Evolutionary conservation across 495 filamentous ascomycete species (phyloP).

Genomic region (Haplographium delicatum): DNA sequence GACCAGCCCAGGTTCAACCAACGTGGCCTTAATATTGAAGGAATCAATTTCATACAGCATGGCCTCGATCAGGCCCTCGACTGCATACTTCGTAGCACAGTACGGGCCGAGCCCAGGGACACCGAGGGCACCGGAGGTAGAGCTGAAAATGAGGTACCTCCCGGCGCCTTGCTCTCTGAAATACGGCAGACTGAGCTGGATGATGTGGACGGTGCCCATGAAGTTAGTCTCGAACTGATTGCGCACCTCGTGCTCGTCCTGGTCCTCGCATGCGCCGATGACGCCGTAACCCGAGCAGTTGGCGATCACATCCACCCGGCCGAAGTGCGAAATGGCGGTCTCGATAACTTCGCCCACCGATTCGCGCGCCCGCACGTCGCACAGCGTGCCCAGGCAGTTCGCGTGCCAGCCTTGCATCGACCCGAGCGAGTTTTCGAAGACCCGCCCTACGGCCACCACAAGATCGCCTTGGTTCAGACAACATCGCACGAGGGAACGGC

Average conservation of each 20-base stretch:
- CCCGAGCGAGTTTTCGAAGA: constrained; percentile 71
- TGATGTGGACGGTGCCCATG: constrained; percentile 88
- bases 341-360: constrained; percentile 71
- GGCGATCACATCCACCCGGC: constrained; percentile 79
- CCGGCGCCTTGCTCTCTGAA: constrained; percentile 72
- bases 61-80: constrained; percentile 89
- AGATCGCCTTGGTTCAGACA: constrained; percentile 77
- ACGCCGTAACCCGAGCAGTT: constrained; percentile 93
- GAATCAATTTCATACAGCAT: constrained; percentile 92
- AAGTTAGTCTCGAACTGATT: constrained; percentile 98
- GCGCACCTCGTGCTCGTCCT: constrained; percentile 88
- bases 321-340: constrained; percentile 64
- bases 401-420: constrained; percentile 62
- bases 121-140: constrained; percentile 80
- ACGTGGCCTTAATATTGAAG: constrained; percentile 86
- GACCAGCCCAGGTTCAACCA: constrained; percentile 87
- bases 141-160: constrained; percentile 89
- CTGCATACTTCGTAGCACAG: constrained; percentile 93
- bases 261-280: constrained; percentile 93
- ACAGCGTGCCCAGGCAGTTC: constrained; percentile 74
- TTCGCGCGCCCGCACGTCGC: constrained; percentile 79
- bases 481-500: constrained; percentile 78
- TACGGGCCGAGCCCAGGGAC: constrained; percentile 91
- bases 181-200: constrained; percentile 83
- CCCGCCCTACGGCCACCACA: constrained; percentile 83